Evolutionary conservation across 305 asterid species (phyloP).

Genomic region (Fraxinus angustifolia): DNA sequence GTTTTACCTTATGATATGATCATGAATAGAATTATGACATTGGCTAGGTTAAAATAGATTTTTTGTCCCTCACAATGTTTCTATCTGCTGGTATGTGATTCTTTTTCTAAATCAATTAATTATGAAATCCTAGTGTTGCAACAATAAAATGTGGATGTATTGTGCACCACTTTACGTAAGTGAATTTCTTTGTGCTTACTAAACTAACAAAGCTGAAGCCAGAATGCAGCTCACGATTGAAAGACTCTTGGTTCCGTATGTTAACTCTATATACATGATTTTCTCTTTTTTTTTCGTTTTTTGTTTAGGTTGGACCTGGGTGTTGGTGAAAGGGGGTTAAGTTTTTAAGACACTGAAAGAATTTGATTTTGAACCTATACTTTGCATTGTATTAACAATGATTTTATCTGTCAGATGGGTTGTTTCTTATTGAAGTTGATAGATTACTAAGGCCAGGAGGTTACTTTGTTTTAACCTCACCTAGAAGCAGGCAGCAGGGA

Average conservation of each 20-base stretch:
- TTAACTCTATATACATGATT: neutral
- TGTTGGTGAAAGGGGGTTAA: neutral
- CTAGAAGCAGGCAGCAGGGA: slow-evolving; percentile 56
- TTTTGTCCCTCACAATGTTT: neutral
- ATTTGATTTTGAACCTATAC: neutral
- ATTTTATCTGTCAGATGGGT: slow-evolving; percentile 56
- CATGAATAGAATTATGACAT: neutral
- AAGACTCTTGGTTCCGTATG: neutral
- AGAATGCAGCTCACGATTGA: slow-evolving; percentile 1
- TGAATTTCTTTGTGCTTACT: neutral
- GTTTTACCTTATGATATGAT: neutral
- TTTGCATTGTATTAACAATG: slow-evolving; percentile 23
- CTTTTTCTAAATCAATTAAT: neutral
- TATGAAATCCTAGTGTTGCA: neutral
- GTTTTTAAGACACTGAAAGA: neutral
- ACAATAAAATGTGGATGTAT: neutral
- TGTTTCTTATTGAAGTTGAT: slow-evolving; percentile 81
- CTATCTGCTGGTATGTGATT: neutral
- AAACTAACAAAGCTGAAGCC: slow-evolving; percentile 15
- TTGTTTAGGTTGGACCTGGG: neutral
- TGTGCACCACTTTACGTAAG: neutral
- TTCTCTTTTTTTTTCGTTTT: neutral
- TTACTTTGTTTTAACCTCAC: slow-evolving; percentile 82
- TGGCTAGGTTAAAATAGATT: neutral
- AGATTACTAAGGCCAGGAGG: slow-evolving; percentile 96